Evolutionary conservation across 2,329 filamentous ascomycete genomes (phyloP).

Genomic region (Neospermospora avenae): DNA sequence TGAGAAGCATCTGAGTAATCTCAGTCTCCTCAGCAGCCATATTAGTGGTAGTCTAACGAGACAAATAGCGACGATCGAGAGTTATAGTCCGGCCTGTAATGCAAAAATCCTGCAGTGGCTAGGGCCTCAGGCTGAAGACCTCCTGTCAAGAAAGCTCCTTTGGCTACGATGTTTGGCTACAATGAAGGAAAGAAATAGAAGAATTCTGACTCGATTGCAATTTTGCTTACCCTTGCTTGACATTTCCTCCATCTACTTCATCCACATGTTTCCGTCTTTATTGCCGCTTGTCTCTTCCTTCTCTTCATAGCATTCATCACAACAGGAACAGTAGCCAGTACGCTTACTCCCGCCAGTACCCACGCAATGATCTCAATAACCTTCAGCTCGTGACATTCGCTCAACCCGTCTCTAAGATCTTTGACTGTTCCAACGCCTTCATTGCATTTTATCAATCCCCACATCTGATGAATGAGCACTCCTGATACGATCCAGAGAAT

Average conservation of each 20-base stretch:
- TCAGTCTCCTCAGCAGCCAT: background rate
- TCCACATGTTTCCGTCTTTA: slow-evolving; percentile 15
- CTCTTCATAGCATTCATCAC: slow-evolving; percentile 21
- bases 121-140: no score
- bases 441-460: slow-evolving; percentile 19
- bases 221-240: background rate
- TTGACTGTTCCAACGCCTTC: slow-evolving; percentile 15
- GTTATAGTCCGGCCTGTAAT: background rate
- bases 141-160: background rate
- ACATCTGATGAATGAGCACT: slow-evolving; percentile 22
- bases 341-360: slow-evolving; percentile 16
- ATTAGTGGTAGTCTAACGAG: background rate
- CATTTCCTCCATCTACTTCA: background rate
- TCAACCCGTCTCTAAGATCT: slow-evolving; percentile 19
- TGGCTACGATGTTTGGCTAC: background rate
- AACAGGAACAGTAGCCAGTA: slow-evolving; percentile 15
- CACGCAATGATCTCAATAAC: slow-evolving; percentile 23
- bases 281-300: slow-evolving; percentile 13
- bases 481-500: slow-evolving; percentile 22
- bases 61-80: background rate
- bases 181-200: background rate
- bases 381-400: slow-evolving; percentile 23
- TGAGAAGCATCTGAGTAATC: background rate
- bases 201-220: background rate
- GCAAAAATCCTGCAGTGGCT: background rate